These are phyloP conservation scores for Aspergillus heteromorphus DNA, from an alignment of 495 filamentous ascomycete genomes.

Conservation along the genomic window DNA sequence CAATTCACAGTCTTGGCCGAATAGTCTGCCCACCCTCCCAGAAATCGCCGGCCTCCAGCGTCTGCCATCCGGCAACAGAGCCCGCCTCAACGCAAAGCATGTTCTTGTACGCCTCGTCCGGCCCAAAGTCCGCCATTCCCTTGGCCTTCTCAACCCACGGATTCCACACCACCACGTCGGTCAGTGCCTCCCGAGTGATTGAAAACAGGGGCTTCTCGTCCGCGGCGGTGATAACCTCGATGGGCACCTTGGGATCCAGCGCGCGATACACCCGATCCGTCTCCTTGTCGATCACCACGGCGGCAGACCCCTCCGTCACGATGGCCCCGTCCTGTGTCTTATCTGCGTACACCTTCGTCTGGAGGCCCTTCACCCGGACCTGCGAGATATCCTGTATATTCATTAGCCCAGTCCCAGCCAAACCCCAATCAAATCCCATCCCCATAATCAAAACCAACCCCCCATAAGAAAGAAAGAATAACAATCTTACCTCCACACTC, in stretches of 20 bases:
- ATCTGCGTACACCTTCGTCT: constrained; percentile 69
- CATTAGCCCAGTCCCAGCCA: background rate
- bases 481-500: constrained; percentile 57
- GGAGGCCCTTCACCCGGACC: constrained; percentile 65
- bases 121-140: constrained; percentile 81
- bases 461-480: background rate
- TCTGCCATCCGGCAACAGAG: constrained; percentile 72
- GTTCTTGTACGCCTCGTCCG: constrained; percentile 79
- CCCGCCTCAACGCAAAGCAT: constrained; percentile 96
- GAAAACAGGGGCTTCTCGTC: constrained; percentile 60
- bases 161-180: constrained; percentile 94
- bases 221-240: constrained; percentile 49
- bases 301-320: constrained; percentile 50
- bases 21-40: constrained; percentile 89
- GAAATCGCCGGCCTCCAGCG: constrained; percentile 76
- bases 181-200: constrained; percentile 72
- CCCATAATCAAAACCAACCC: background rate
- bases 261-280: constrained; percentile 74
- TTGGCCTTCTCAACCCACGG: constrained; percentile 83
- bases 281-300: constrained; percentile 61
- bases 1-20: constrained; percentile 26
- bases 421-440: too few species aligned
- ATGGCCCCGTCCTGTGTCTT: constrained; percentile 61
- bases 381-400: constrained; percentile 63
- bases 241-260: constrained; percentile 54